These are phyloP conservation scores for Fusarium kyushuense DNA, from an alignment of 2,329 filamentous ascomycete species.

Conservation along the genomic window DNA sequence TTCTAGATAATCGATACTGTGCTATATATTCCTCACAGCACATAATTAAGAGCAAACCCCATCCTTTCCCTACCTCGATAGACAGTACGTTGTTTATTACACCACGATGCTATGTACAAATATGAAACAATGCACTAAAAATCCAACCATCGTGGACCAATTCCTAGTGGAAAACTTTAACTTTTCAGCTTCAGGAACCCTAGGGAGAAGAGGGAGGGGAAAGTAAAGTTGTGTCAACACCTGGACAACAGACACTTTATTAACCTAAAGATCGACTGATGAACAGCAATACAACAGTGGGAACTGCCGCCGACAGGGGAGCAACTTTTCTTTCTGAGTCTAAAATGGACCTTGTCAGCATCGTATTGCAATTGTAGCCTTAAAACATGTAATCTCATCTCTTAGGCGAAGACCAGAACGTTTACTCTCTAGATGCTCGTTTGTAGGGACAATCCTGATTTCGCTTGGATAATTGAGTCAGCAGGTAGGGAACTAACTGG, in stretches of 20 bases:
- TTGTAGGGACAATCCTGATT: neutral
- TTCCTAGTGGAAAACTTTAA: constrained; percentile 13
- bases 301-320: constrained; percentile 28
- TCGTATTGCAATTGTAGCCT: neutral
- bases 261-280: constrained; percentile 31
- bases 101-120: neutral
- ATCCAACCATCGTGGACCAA: constrained; percentile 6
- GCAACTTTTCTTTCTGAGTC: neutral
- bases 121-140: constrained; percentile 18
- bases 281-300: constrained; percentile 20
- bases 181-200: no score
- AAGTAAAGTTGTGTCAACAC: neutral
- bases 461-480: constrained; percentile 1
- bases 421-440: neutral
- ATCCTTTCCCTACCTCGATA: neutral
- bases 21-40: neutral
- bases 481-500: neutral
- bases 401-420: neutral
- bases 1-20: neutral
- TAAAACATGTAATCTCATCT: neutral
- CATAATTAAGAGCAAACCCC: neutral
- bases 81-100: constrained; percentile 1
- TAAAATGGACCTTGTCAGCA: neutral
- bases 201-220: no score
- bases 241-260: neutral